These are phyloP conservation scores for Colletotrichum sp. DNA, from an alignment of 2,329 filamentous ascomycete species.

Conservation along the genomic window DNA sequence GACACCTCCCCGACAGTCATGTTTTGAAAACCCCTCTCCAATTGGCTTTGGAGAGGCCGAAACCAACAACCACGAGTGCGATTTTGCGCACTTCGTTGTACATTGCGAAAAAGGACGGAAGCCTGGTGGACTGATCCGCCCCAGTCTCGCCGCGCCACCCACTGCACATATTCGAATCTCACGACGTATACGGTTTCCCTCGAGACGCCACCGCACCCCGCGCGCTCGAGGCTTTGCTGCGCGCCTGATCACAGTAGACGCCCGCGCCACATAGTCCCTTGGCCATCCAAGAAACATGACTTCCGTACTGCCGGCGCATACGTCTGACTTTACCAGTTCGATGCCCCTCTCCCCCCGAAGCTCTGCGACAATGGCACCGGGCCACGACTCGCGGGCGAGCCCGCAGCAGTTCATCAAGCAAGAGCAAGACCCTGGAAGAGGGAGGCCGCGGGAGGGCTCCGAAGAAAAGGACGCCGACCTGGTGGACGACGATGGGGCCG, in stretches of 20 bases:
- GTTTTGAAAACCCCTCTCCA: slow-evolving; percentile 33
- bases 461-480: slow-evolving; percentile 46
- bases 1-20: slow-evolving; percentile 29
- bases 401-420: slow-evolving; percentile 44
- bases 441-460: slow-evolving; percentile 47
- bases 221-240: neutral
- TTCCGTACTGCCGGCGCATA: slow-evolving; percentile 44
- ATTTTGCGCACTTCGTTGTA: slow-evolving; percentile 1
- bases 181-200: neutral
- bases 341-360: slow-evolving; percentile 44
- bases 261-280: neutral
- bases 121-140: neutral
- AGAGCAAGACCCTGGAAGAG: slow-evolving; percentile 44
- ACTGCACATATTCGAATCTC: neutral
- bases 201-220: neutral
- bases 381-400: slow-evolving; percentile 41
- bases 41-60: slow-evolving; percentile 35
- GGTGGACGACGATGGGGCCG: slow-evolving; percentile 43
- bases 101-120: neutral
- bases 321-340: slow-evolving; percentile 41
- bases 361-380: slow-evolving; percentile 45
- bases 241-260: slow-evolving; percentile 7
- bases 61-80: slow-evolving; percentile 2
- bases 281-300: slow-evolving; percentile 37
- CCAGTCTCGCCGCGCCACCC: neutral